A percentile compares a stretch with the other conserved stretches of the same genome.
Conservation (phyloP, 805 yeast species). For the Blastobotrys chiropterorum region DNA sequence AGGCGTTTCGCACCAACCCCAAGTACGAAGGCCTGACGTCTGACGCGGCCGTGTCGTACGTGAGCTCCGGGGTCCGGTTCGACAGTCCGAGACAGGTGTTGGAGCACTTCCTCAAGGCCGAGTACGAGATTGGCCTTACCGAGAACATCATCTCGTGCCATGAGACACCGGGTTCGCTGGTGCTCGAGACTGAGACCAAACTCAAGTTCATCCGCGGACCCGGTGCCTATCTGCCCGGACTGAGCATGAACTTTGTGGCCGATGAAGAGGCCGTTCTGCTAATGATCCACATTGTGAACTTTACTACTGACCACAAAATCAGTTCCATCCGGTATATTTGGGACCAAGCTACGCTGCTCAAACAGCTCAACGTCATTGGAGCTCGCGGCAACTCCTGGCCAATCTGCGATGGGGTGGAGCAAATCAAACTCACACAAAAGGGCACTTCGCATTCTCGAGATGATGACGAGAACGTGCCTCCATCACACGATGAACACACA, state of each 20-base stretch:
- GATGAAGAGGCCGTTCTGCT: constrained; percentile 21
- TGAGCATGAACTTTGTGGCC: constrained; percentile 22
- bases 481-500: background rate
- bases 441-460: background rate
- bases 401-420: constrained; percentile 20
- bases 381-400: constrained; percentile 28
- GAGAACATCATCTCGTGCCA: constrained; percentile 18
- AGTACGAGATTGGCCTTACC: constrained; percentile 12
- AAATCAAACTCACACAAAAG: constrained; percentile 6
- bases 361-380: constrained; percentile 27
- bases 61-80: constrained; percentile 17
- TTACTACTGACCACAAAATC: constrained; percentile 12
- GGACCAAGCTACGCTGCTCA: constrained; percentile 26
- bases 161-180: constrained; percentile 12
- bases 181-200: constrained; percentile 21
- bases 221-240: constrained; percentile 22
- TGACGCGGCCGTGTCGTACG: constrained; percentile 15
- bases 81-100: constrained; percentile 17
- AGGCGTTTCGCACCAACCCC: constrained; percentile 11
- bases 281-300: constrained; percentile 15
- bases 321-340: constrained; percentile 18
- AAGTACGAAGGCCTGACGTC: constrained; percentile 4
- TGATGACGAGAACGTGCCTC: background rate
- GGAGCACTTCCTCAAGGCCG: constrained; percentile 13
- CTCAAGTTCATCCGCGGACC: constrained; percentile 24